Evolutionary conservation across 2,329 filamentous ascomycete genomes (phyloP).

Genomic region (Microsporum canis): DNA sequence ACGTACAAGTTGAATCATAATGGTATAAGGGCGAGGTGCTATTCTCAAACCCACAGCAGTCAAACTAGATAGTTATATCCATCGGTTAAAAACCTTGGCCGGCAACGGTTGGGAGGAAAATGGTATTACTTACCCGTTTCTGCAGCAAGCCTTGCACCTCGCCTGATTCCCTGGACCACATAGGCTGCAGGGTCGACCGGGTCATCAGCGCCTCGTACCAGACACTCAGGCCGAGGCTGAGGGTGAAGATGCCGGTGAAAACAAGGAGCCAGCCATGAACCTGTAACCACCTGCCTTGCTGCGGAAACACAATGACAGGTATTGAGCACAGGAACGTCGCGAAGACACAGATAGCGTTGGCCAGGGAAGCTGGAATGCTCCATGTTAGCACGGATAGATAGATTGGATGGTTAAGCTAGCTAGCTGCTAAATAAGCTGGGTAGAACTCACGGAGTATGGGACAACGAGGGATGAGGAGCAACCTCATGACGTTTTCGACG

Average conservation of each 20-base stretch:
- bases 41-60: constrained; percentile 72
- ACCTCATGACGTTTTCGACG: constrained; percentile 39
- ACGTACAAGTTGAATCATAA: constrained; percentile 55
- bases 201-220: constrained; percentile 65
- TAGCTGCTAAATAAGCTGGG: constrained; percentile 6
- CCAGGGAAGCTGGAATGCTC: constrained; percentile 46
- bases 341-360: constrained; percentile 62
- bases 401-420: not conserved
- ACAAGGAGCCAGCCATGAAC: constrained; percentile 53
- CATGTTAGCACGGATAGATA: not conserved
- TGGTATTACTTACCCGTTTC: constrained; percentile 44
- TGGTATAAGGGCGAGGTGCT: constrained; percentile 61
- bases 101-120: not conserved
- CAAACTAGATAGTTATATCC: constrained; percentile 44
- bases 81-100: not conserved
- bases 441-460: constrained; percentile 42
- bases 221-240: constrained; percentile 54
- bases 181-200: constrained; percentile 47
- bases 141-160: constrained; percentile 58
- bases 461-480: constrained; percentile 42
- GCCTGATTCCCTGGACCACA: constrained; percentile 50
- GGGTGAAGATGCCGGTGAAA: constrained; percentile 51
- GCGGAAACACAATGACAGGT: constrained; percentile 58
- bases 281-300: constrained; percentile 58
- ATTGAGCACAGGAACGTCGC: constrained; percentile 57